phyloP scores from a whole-genome alignment of 805 yeast species.

The Peterozyma xylosa region DNA sequence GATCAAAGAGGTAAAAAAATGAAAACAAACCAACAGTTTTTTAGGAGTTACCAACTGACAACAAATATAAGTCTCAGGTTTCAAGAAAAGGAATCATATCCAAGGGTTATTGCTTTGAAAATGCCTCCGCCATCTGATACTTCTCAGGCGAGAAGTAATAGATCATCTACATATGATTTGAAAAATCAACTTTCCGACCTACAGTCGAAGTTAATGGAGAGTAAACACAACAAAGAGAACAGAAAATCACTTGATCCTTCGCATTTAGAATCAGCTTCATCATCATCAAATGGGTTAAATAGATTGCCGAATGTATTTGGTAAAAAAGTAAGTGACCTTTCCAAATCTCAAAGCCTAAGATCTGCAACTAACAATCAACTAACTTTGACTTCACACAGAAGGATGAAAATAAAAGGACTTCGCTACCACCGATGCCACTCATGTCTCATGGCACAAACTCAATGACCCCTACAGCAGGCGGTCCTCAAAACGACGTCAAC shows the following conservation, averaged over 20 bases:
- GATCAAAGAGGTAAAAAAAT: no score
- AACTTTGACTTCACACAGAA: neutral
- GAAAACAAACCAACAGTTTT: no score
- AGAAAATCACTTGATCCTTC: slow-evolving; percentile 12
- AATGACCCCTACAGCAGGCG: neutral
- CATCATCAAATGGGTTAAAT: neutral
- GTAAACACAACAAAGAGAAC: slow-evolving; percentile 9
- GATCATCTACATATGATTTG: slow-evolving; percentile 23
- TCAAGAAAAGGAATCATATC: no score
- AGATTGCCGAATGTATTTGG: slow-evolving; percentile 2
- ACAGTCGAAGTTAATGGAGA: slow-evolving; percentile 28
- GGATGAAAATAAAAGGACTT: slow-evolving; percentile 1
- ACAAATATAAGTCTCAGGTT: no score
- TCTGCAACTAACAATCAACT: neutral
- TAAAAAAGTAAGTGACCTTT: neutral
- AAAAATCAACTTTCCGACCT: slow-evolving; percentile 34
- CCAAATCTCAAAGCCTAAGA: neutral
- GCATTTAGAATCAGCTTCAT: neutral
- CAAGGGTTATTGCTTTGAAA: no score
- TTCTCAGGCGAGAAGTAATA: slow-evolving; percentile 1
- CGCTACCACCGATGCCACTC: slow-evolving; percentile 2
- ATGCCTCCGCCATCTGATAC: no score
- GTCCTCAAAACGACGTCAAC: slow-evolving; percentile 52
- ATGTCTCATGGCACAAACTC: neutral
- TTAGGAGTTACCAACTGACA: no score